Percentiles rank a stretch among this genome's conserved stretches.
These are phyloP conservation scores for Aphanomyces invadans DNA, from an alignment of 352 stramenopile genomes.

Conservation along the genomic window DNA sequence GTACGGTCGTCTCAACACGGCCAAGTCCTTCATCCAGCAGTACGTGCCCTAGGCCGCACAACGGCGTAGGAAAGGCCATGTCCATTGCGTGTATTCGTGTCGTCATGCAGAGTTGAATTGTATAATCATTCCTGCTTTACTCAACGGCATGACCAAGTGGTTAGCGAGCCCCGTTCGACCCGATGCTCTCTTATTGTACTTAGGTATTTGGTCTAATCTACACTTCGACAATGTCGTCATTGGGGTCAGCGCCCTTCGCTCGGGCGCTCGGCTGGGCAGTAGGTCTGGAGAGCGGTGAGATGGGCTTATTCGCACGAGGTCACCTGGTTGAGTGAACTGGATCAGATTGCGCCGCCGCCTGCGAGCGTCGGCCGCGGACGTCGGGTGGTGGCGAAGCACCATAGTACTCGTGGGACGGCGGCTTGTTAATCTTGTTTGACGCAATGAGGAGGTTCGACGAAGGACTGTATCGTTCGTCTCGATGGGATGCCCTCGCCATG, in stretches of 20 bases:
- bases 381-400: background rate
- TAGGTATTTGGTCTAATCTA: background rate
- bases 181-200: too few relatives aligned
- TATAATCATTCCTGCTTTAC: too few relatives aligned
- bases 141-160: too few relatives aligned
- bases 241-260: background rate
- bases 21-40: constrained; percentile 6
- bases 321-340: too few relatives aligned
- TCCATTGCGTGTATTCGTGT: too few relatives aligned
- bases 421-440: constrained; percentile 19
- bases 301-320: too few relatives aligned
- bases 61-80: too few relatives aligned
- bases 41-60: constrained; percentile 6
- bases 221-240: constrained; percentile 3
- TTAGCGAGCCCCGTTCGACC: too few relatives aligned
- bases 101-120: too few relatives aligned
- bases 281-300: too few relatives aligned
- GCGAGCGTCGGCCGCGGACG: background rate
- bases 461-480: background rate
- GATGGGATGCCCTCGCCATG: background rate
- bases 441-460: constrained; percentile 16
- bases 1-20: constrained; percentile 5
- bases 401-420: too few relatives aligned
- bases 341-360: too few relatives aligned
- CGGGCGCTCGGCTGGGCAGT: background rate